These are phyloP conservation scores for Colletotrichum endophyticum DNA, from an alignment of 2,329 filamentous ascomycete species.

Conservation along the genomic window DNA sequence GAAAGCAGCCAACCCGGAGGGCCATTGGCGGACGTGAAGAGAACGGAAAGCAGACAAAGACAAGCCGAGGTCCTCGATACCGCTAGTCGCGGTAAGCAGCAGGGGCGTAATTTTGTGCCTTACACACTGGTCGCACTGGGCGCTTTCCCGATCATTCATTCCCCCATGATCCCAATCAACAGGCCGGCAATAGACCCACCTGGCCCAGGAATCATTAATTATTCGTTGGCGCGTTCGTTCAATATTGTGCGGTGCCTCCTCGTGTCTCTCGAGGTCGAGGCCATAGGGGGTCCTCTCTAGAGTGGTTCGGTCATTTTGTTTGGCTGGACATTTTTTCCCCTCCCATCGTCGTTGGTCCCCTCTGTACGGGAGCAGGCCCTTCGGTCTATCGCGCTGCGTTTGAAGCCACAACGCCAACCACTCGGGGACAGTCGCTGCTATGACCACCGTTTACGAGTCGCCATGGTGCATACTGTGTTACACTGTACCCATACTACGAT, in stretches of 20 bases:
- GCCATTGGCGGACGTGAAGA: neutral
- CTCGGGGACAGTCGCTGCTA: neutral
- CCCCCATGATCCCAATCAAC: constrained; percentile 6
- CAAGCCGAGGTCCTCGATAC: constrained; percentile 13
- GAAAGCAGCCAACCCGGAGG: constrained; percentile 4
- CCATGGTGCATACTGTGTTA: neutral
- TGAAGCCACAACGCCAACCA: neutral
- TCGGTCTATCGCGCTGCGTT: neutral
- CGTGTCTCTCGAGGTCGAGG: neutral
- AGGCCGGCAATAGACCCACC: constrained; percentile 1
- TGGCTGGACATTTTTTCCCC: neutral
- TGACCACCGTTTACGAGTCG: neutral
- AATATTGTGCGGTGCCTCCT: neutral
- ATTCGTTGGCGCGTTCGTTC: constrained; percentile 9
- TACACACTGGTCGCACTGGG: constrained; percentile 25
- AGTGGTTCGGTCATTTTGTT: neutral
- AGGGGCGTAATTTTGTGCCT: neutral
- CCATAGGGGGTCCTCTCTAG: neutral
- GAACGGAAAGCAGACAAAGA: neutral
- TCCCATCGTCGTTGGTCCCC: neutral
- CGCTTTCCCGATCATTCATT: constrained; percentile 26
- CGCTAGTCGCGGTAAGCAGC: constrained; percentile 11
- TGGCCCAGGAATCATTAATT: constrained; percentile 11
- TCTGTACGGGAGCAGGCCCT: neutral
- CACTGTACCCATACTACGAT: neutral